phyloP scores from a whole-genome alignment of 139 green algal species.

The Micractinium conductrix region DNA sequence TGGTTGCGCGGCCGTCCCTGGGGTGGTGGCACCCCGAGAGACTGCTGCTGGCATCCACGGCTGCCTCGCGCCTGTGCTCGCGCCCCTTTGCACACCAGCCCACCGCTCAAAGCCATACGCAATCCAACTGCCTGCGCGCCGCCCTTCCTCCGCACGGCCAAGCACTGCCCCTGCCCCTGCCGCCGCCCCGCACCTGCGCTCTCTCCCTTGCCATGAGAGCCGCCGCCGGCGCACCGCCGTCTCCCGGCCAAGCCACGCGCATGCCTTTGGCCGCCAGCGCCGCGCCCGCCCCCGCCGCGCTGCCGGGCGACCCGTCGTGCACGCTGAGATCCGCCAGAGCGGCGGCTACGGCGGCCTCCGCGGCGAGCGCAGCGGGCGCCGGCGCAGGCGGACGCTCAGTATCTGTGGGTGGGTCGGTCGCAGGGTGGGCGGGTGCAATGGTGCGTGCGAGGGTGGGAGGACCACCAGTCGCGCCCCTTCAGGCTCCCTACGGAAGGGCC shows the following conservation, averaged over 20 bases:
- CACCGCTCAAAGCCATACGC: too few relatives aligned
- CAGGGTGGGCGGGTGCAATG: slow-evolving; percentile 1
- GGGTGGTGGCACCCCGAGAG: not conserved
- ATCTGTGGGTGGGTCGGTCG: not conserved
- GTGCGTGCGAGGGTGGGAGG: not conserved
- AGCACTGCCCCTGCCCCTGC: not conserved
- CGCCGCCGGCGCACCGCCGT: not conserved
- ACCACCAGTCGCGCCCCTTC: not conserved
- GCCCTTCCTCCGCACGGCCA: not conserved
- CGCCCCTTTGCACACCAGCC: too few relatives aligned
- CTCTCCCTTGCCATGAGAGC: not conserved
- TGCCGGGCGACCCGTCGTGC: slow-evolving; percentile 2
- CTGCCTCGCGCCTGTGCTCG: not conserved
- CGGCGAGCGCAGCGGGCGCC: not conserved
- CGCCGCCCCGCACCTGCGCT: not conserved
- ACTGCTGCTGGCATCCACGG: too few relatives aligned
- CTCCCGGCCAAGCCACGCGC: not conserved
- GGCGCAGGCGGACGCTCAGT: slow-evolving; percentile 14
- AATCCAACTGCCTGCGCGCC: not conserved
- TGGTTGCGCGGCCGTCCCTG: not conserved
- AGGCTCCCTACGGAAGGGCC: too few relatives aligned
- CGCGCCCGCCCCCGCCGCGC: not conserved
- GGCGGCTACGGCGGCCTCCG: not conserved
- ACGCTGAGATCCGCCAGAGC: slow-evolving; percentile 12
- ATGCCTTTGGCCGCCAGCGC: slow-evolving; percentile 23